phyloP scores from a whole-genome alignment of 306 rosid genomes.

The Hylodesmum podocarpum region DNA sequence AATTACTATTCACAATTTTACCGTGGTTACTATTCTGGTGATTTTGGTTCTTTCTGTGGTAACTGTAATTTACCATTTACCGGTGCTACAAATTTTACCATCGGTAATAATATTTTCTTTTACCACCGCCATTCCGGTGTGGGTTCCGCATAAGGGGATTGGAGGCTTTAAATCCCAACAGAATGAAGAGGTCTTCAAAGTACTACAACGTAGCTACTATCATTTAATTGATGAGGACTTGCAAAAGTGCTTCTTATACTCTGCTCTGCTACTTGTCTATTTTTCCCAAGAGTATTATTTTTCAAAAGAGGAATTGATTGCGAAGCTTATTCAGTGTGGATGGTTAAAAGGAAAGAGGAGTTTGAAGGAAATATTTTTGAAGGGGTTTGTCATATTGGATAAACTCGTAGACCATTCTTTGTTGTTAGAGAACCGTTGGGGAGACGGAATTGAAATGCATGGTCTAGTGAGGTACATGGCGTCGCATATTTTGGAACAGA shows the following conservation, averaged over 20 bases:
- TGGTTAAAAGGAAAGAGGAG: neutral
- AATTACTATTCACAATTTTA: no score
- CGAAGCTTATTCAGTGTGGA: neutral
- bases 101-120: no score
- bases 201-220: neutral
- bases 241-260: constrained; percentile 17
- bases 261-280: no score
- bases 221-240: neutral
- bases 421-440: neutral
- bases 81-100: no score
- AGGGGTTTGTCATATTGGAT: neutral
- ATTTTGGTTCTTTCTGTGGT: no score
- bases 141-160: no score
- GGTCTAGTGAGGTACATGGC: neutral
- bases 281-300: no score
- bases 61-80: no score
- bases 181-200: neutral
- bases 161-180: no score
- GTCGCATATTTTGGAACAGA: neutral
- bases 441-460: fast-evolving
- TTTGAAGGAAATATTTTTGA: neutral
- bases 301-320: no score
- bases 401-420: neutral
- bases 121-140: no score
- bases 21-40: no score